A percentile compares a stretch with the other conserved stretches of the same genome.
Conservation (phyloP, 148 eudicot species). For the Vaccinium myrtillus region DNA sequence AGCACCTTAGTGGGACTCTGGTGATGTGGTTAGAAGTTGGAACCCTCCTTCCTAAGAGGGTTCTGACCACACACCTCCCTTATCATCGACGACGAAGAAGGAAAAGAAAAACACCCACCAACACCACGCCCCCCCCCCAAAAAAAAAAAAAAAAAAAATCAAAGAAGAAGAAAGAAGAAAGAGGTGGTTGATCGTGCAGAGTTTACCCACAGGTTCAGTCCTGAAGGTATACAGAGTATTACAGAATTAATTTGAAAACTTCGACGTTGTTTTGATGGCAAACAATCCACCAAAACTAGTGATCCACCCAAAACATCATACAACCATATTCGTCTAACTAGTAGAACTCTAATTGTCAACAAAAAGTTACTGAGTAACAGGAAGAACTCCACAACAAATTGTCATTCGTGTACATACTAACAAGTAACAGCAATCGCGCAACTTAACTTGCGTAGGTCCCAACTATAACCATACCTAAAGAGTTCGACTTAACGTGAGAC, state of each 20-base stretch:
- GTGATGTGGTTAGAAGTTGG: too few species aligned
- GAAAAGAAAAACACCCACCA: too few species aligned
- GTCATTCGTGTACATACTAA: not conserved
- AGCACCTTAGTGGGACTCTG: too few species aligned
- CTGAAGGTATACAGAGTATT: too few species aligned
- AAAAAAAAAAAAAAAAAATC: too few species aligned
- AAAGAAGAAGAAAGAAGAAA: too few species aligned
- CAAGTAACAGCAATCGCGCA: not conserved
- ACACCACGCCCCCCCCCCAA: too few species aligned
- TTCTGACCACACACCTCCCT: too few species aligned
- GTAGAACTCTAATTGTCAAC: not conserved
- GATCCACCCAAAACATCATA: not conserved
- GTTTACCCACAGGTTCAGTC: too few species aligned
- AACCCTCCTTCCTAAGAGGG: too few species aligned
- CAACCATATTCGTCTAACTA: not conserved
- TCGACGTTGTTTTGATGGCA: not conserved
- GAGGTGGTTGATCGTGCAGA: too few species aligned
- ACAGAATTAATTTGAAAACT: not conserved
- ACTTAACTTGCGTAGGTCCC: conserved; percentile 21
- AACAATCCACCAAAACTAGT: not conserved
- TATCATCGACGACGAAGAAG: too few species aligned
- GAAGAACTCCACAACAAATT: not conserved
- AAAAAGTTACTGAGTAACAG: not conserved
- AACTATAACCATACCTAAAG: conserved; percentile 19
- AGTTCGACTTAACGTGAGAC: not conserved